Evolutionary conservation across 2,329 filamentous ascomycete species (phyloP).

Genomic region (Fusarium sp.): DNA sequence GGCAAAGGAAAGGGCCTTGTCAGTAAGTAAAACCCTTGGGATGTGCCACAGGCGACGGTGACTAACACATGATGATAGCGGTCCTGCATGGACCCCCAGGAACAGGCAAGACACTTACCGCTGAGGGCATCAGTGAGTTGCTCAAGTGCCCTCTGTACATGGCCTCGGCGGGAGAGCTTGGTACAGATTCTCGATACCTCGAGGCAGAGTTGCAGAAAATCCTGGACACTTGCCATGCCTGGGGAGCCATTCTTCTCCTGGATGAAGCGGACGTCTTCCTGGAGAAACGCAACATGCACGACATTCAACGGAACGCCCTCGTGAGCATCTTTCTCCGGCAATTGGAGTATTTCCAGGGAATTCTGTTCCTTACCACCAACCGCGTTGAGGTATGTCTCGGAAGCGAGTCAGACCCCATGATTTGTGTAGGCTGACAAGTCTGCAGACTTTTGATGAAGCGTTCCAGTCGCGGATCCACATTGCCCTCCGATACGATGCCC

Average conservation of each 20-base stretch:
- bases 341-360: constrained; percentile 92
- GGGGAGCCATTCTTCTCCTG: constrained; percentile 86
- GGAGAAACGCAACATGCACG: constrained; percentile 83
- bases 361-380: constrained; percentile 90
- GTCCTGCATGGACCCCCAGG: constrained; percentile 89
- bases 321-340: constrained; percentile 89
- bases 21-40: constrained; percentile 50
- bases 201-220: constrained; percentile 86
- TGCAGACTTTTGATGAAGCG: constrained; percentile 85
- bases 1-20: constrained; percentile 91
- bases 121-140: constrained; percentile 86
- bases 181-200: constrained; percentile 79
- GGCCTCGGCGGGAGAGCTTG: constrained; percentile 84
- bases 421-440: constrained; percentile 8
- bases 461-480: constrained; percentile 92
- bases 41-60: background rate
- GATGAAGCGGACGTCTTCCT: constrained; percentile 90
- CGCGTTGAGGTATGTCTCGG: constrained; percentile 70
- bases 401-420: background rate
- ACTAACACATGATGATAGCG: constrained; percentile 48
- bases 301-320: constrained; percentile 86
- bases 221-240: constrained; percentile 85
- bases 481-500: constrained; percentile 81
- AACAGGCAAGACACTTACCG: constrained; percentile 89
- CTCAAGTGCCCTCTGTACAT: constrained; percentile 86